Base-by-base conservation (phyloP, 352 stramenopile genomes). In the Phytophthora sansomeana region DNA sequence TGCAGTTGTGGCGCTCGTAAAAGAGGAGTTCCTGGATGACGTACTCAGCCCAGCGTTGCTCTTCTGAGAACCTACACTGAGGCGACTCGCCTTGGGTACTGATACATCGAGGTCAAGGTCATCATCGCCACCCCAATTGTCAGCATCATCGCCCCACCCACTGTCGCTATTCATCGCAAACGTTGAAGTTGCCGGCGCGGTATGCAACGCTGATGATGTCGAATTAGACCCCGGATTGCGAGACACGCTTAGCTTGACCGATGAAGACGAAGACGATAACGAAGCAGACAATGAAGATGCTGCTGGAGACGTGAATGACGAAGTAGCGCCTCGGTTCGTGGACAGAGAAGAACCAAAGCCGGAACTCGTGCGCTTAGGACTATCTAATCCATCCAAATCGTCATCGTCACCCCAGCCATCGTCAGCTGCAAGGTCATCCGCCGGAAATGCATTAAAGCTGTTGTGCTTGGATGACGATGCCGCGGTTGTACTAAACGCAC, bases 351-450 rank as follows among this genome's bases (percentile, higher is more conserved):
- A 70, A 21, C 55, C 33, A 58, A 75, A 80, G 13, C 30, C 46
- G 10, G 50, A 72, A 46, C 42, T 69, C 6, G 71, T 62, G 30
- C 59, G 50, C 33, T 85, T 82, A 4, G 77, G 73, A 51, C 73
- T 85, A 35, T 77, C 63, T 24, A 90, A 46, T 6, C 62, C 63
- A 51, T 89, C 83, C 52, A 91, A 64, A 43, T 89, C 79, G 33
- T 87, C 75, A 17, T 89, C 78, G 16, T 90, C 75, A 24, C 81
- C 82, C 84, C 82, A 91, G 19, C 86, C 83, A 9, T 91, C 78
- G 16, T 73, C 81, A 55, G 81, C 74, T 17, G 74, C 67, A 21
- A 89, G 42, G 29, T 90, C 83, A 47, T 79, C 72, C 0, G 50
- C 52, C 6, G 77, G 69, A 62, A 91, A 90, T 10, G 74, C 52